A percentile compares a stretch with the other conserved stretches of the same genome.
Conservation (phyloP, 495 filamentous ascomycete species). For the Daldinia vernicosa region DNA sequence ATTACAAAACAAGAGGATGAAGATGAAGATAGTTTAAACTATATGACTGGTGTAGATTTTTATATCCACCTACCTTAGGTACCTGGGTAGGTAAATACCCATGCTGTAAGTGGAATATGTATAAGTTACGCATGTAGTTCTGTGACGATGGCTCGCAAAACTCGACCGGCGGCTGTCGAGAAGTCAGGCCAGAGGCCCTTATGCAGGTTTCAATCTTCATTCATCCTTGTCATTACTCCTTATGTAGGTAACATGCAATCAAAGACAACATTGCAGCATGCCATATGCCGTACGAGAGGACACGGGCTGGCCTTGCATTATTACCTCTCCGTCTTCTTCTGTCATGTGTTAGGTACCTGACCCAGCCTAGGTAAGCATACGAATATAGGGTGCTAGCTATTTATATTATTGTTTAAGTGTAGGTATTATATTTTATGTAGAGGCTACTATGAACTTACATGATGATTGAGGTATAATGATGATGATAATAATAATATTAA, state of each 20-base stretch:
- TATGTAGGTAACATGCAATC: not conserved
- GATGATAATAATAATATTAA: no score
- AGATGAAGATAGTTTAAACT: slow-evolving; percentile 4
- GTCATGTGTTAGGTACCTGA: not conserved
- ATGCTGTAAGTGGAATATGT: no score
- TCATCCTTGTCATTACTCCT: not conserved
- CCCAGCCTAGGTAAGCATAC: no score
- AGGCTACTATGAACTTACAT: not conserved
- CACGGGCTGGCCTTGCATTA: not conserved
- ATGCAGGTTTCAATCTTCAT: not conserved
- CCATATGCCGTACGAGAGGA: not conserved
- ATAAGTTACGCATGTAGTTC: not conserved
- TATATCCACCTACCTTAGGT: slow-evolving; percentile 5
- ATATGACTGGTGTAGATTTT: not conserved
- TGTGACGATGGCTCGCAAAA: slow-evolving; percentile 5
- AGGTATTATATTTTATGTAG: no score
- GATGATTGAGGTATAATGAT: no score
- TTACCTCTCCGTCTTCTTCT: not conserved
- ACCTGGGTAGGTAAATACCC: not conserved
- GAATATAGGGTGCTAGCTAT: no score
- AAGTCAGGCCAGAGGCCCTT: slow-evolving; percentile 1
- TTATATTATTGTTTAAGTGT: no score
- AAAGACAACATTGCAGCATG: not conserved
- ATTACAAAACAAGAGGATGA: not conserved
- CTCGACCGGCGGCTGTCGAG: slow-evolving; percentile 1